These are phyloP conservation scores for Coemansia nantahalensis DNA, from an alignment of 192 early-diverging fungal genomes.

Conservation along the genomic window DNA sequence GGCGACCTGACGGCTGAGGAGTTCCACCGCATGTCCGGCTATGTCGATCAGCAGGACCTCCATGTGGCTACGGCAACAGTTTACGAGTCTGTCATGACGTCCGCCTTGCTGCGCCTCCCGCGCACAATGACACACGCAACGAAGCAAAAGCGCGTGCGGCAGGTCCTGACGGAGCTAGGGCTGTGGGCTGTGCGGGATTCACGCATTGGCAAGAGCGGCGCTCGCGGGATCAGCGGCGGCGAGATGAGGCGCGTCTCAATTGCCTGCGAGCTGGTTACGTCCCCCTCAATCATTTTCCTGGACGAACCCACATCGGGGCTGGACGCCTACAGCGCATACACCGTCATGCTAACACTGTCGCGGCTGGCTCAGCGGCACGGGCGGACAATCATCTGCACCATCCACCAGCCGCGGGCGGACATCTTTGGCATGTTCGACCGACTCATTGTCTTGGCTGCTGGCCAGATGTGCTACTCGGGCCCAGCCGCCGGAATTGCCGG, in stretches of 20 bases:
- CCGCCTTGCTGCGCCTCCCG: slow-evolving; percentile 78
- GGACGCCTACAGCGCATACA: slow-evolving; percentile 90
- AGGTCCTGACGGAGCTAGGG: slow-evolving; percentile 78
- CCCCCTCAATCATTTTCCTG: slow-evolving; percentile 83
- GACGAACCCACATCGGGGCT: slow-evolving; percentile 82
- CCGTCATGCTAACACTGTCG: slow-evolving; percentile 79
- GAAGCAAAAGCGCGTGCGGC: slow-evolving; percentile 65
- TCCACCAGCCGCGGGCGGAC: slow-evolving; percentile 92
- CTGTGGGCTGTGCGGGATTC: slow-evolving; percentile 78
- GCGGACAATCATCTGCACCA: slow-evolving; percentile 83
- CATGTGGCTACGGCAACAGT: slow-evolving; percentile 84
- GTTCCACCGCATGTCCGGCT: slow-evolving; percentile 72
- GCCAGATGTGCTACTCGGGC: slow-evolving; percentile 82
- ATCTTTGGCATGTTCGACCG: slow-evolving; percentile 91
- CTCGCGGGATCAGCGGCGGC: slow-evolving; percentile 86
- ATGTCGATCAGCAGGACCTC: slow-evolving; percentile 91
- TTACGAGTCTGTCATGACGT: slow-evolving; percentile 81
- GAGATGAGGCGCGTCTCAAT: slow-evolving; percentile 92
- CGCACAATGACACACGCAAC: slow-evolving; percentile 50
- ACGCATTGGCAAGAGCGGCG: slow-evolving; percentile 66
- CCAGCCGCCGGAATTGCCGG: slow-evolving; percentile 57
- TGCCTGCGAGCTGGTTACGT: slow-evolving; percentile 90
- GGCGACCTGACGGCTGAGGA: slow-evolving; percentile 50
- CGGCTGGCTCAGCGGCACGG: slow-evolving; percentile 35
- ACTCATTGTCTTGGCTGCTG: slow-evolving; percentile 78